A percentile compares a stretch with the other conserved stretches of the same genome.
These are phyloP conservation scores for Hymenoscyphus linearis DNA, from an alignment of 2,329 filamentous ascomycete species.

Conservation along the genomic window DNA sequence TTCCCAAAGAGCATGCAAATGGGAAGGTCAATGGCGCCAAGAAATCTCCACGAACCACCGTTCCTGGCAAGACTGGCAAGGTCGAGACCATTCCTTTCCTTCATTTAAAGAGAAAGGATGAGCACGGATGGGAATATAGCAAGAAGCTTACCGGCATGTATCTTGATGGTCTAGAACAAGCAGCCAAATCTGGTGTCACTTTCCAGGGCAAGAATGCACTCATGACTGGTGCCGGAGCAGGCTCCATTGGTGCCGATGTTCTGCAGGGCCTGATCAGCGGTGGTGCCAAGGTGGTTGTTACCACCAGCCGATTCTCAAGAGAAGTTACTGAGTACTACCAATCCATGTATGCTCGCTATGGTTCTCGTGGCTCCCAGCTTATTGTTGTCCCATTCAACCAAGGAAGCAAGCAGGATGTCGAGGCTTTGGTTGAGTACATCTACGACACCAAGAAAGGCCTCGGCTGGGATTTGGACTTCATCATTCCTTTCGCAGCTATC, in stretches of 20 bases:
- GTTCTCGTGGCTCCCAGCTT: conserved; percentile 89
- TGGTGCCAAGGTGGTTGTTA: conserved; percentile 94
- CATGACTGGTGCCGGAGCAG: conserved; percentile 97
- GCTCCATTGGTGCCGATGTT: conserved; percentile 95
- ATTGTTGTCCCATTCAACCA: conserved; percentile 99
- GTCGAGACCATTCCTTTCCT: conserved; percentile 97
- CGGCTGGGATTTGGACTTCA: conserved; percentile 95
- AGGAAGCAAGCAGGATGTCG: conserved; percentile 95
- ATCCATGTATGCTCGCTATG: conserved; percentile 93
- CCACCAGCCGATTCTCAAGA: conserved; percentile 91
- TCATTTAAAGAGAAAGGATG: conserved; percentile 88
- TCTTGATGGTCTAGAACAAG: conserved; percentile 84
- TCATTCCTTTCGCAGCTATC: conserved; percentile 95
- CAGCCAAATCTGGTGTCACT: conserved; percentile 79
- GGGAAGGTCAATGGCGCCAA: conserved; percentile 50
- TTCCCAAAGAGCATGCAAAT: conserved; percentile 71
- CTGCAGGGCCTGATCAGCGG: conserved; percentile 93
- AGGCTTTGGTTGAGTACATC: conserved; percentile 91
- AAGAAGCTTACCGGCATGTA: conserved; percentile 96
- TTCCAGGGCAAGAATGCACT: conserved; percentile 94
- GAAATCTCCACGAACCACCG: conserved; percentile 46
- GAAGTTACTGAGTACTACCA: conserved; percentile 99
- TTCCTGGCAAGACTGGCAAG: conserved; percentile 69
- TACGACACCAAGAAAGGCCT: conserved; percentile 95
- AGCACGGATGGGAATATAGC: conserved; percentile 98